phyloP scores from a whole-genome alignment of 106 monocot genomes.

The Apostasia shenzhenica region DNA sequence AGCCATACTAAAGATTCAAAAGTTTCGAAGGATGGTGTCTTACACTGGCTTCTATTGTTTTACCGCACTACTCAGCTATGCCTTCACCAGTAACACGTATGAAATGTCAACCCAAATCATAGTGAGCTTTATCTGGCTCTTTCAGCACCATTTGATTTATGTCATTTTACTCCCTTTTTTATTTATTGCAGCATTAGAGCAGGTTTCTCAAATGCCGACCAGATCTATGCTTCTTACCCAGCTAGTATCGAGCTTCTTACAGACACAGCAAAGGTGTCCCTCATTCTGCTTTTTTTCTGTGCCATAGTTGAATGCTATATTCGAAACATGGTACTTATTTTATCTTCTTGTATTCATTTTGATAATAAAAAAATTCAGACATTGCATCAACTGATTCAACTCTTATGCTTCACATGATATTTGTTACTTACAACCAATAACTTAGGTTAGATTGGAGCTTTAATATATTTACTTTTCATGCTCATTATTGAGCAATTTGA shows the following conservation, averaged over 20 bases:
- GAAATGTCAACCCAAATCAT: not conserved
- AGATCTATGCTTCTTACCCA: conserved; percentile 82
- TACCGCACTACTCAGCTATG: conserved; percentile 59
- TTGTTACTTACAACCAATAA: no score
- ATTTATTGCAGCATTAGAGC: conserved; percentile 65
- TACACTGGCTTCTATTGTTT: conserved; percentile 89
- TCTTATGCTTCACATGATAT: no score
- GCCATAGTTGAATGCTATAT: not conserved
- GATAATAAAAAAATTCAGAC: no score
- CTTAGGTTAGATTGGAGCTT: no score
- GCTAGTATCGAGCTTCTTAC: conserved; percentile 79
- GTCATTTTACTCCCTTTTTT: not conserved
- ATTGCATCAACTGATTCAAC: no score
- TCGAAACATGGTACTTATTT: not conserved
- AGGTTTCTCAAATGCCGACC: conserved; percentile 80
- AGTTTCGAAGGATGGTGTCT: conserved; percentile 53
- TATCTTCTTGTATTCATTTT: no score
- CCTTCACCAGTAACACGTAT: conserved; percentile 90
- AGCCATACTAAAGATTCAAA: conserved; percentile 71
- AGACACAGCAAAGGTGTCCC: conserved; percentile 65
- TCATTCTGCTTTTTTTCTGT: not conserved
- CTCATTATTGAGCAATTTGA: no score
- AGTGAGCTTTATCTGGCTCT: not conserved
- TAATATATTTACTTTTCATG: no score
- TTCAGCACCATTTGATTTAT: not conserved